A percentile compares a stretch with the other conserved stretches of the same genome.
Evolutionary conservation across 169 alveolate species (phyloP).

Genomic region (Plasmodium ovale): DNA sequence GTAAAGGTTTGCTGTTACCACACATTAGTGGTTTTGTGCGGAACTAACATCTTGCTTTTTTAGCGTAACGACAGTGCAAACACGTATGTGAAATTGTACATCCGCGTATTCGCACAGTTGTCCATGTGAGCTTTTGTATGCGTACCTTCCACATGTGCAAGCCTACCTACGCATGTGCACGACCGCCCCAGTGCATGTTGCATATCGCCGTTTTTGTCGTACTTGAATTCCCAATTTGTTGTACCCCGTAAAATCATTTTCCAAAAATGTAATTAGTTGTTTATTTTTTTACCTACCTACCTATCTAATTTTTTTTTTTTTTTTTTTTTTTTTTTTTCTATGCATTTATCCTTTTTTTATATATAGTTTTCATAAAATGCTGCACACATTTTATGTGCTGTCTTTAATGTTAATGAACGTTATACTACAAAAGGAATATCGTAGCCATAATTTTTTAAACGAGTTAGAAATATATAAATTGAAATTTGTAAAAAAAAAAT

Average conservation of each 20-base stretch:
- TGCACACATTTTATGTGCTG: conserved; percentile 27
- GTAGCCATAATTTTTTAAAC: conserved; percentile 10
- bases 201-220: not conserved
- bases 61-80: too few relatives aligned
- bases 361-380: conserved; percentile 25
- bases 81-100: too few relatives aligned
- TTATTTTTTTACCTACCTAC: not conserved
- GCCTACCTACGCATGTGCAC: too few relatives aligned
- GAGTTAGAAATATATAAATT: not conserved
- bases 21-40: too few relatives aligned
- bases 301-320: not conserved
- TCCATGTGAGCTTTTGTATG: too few relatives aligned
- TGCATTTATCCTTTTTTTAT: not conserved
- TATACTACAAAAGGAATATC: conserved; percentile 20
- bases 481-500: conserved; percentile 8
- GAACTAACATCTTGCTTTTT: too few relatives aligned
- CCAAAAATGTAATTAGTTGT: conserved; percentile 15
- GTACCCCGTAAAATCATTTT: not conserved
- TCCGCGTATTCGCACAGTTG: too few relatives aligned
- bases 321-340: not conserved
- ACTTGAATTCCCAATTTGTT: not conserved
- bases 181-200: not conserved
- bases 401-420: conserved; percentile 31
- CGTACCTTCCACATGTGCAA: too few relatives aligned
- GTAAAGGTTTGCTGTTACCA: too few relatives aligned